A percentile compares a stretch with the other conserved stretches of the same genome.
Evolutionary conservation across 2,329 filamentous ascomycete genomes (phyloP).

Genomic region (Exophiala oligosperma): DNA sequence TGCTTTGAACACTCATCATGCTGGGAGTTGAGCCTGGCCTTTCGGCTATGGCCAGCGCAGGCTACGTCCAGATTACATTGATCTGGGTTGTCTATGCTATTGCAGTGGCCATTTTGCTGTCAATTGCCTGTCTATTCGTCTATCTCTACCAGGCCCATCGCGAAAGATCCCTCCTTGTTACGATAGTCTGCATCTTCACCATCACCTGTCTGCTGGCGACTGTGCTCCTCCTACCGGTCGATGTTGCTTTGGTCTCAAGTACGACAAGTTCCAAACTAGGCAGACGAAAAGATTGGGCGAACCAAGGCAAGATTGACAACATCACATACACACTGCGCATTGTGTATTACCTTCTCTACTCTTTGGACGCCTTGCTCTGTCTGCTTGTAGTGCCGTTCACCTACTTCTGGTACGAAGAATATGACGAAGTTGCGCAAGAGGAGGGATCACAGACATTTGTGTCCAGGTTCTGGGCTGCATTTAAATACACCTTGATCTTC

Average conservation of each 20-base stretch:
- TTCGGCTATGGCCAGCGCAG: conserved; percentile 50
- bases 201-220: conserved; percentile 87
- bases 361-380: conserved; percentile 85
- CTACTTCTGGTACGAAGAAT: conserved; percentile 98
- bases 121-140: conserved; percentile 79
- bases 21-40: conserved; percentile 4
- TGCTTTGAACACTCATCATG: neutral
- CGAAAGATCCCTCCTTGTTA: conserved; percentile 81
- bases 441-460: conserved; percentile 71
- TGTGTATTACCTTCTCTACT: conserved; percentile 92
- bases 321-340: conserved; percentile 80
- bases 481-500: conserved; percentile 89
- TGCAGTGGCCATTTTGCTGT: conserved; percentile 72
- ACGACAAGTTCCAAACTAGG: conserved; percentile 75
- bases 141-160: conserved; percentile 88
- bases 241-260: conserved; percentile 90
- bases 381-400: conserved; percentile 89
- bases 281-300: conserved; percentile 92
- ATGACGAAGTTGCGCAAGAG: conserved; percentile 85
- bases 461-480: conserved; percentile 74
- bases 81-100: conserved; percentile 95
- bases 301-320: conserved; percentile 71
- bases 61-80: conserved; percentile 76
- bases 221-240: conserved; percentile 87
- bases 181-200: conserved; percentile 80